phyloP scores from a whole-genome alignment of 2,329 filamentous ascomycete genomes.

The Ophiocordyceps unilateralis region DNA sequence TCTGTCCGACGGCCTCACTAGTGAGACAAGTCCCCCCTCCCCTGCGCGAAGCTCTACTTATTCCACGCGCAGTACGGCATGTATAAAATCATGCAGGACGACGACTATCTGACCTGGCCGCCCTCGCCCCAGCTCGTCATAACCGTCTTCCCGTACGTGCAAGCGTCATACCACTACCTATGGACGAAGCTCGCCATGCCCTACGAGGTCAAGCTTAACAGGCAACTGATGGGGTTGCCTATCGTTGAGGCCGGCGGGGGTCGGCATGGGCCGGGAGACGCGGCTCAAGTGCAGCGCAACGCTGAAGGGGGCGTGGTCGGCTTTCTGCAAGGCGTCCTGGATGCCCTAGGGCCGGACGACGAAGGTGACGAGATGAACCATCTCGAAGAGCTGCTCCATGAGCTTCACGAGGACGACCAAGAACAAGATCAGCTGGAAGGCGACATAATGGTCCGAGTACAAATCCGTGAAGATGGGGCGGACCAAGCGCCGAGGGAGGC shows the following conservation, averaged over 20 bases:
- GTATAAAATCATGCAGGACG: conserved; percentile 25
- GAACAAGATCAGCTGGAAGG: conserved; percentile 5
- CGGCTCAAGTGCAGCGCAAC: conserved; percentile 5
- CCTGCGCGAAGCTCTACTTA: neutral
- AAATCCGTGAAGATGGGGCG: neutral
- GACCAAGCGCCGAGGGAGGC: neutral
- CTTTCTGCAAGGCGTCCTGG: conserved; percentile 18
- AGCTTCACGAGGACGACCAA: conserved; percentile 5
- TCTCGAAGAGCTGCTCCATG: neutral
- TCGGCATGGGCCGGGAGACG: conserved; percentile 7
- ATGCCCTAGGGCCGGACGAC: conserved; percentile 18
- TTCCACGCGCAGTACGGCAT: conserved; percentile 25
- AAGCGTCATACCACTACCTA: conserved; percentile 26
- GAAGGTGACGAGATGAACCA: conserved; percentile 4
- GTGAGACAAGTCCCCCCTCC: conserved; percentile 11
- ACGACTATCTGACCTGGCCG: conserved; percentile 32
- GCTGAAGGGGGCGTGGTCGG: conserved; percentile 16
- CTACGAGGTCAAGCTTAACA: conserved; percentile 31
- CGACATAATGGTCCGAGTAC: neutral
- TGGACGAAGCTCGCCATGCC: conserved; percentile 27
- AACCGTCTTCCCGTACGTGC: conserved; percentile 28
- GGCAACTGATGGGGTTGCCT: conserved; percentile 24
- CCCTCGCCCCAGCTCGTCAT: conserved; percentile 34
- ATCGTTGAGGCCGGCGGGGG: conserved; percentile 10
- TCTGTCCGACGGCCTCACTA: conserved; percentile 23